phyloP scores from a whole-genome alignment of 1,284 basidiomycete genomes.

The Sphaerobolus stellatus region DNA sequence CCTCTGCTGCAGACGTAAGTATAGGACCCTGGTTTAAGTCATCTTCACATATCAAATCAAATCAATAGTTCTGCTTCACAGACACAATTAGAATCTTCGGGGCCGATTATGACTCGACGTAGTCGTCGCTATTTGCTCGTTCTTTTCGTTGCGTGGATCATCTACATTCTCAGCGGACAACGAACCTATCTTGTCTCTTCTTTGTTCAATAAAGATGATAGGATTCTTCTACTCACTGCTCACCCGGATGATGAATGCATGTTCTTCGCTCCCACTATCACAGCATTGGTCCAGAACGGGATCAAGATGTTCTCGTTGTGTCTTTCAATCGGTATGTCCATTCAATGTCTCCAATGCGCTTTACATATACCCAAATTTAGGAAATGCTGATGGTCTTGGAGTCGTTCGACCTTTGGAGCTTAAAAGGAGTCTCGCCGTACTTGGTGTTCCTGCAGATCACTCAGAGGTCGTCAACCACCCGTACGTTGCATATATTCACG shows the following conservation, averaged over 20 bases:
- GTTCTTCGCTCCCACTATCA: conserved; percentile 86
- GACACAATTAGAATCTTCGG: too few species aligned
- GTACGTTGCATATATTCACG: conserved; percentile 45
- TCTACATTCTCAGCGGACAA: background rate
- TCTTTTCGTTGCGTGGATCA: background rate
- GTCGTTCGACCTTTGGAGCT: conserved; percentile 64
- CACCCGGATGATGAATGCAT: conserved; percentile 92
- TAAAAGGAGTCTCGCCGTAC: conserved; percentile 59
- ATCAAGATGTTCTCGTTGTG: conserved; percentile 54
- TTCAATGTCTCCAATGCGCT: background rate
- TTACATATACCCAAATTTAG: conserved; percentile 22
- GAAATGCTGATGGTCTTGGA: conserved; percentile 85
- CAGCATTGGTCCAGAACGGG: conserved; percentile 41
- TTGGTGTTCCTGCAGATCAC: conserved; percentile 62
- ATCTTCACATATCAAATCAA: too few species aligned
- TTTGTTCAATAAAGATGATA: background rate
- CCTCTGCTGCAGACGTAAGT: too few species aligned
- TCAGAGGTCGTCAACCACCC: conserved; percentile 70
- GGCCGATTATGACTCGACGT: background rate
- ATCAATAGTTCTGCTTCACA: too few species aligned
- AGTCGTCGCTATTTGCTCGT: background rate
- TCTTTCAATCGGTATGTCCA: conserved; percentile 45
- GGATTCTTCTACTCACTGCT: conserved; percentile 72
- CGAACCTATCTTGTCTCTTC: background rate
- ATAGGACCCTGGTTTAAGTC: too few species aligned